Conservation (phyloP, 352 stramenopile genomes). For the Phytopythium litorale region DNA sequence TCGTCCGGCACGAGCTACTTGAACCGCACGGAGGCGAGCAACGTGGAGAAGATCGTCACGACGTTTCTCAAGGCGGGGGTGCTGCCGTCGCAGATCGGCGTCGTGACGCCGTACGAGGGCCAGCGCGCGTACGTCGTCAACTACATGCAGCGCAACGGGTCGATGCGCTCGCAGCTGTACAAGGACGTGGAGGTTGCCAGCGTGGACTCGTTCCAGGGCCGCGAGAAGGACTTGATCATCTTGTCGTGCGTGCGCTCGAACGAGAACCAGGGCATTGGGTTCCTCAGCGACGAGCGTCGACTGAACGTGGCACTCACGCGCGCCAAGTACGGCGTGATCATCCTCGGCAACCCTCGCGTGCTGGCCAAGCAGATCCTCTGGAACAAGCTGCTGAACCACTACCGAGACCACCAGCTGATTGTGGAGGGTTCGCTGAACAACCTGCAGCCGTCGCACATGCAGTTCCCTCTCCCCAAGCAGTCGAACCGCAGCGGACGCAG, state of each 20-base stretch:
- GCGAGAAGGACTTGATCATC: constrained; percentile 99
- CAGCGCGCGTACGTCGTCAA: constrained; percentile 98
- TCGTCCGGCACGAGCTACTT: constrained; percentile 97
- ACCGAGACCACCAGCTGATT: constrained; percentile 94
- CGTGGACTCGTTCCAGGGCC: constrained; percentile 99
- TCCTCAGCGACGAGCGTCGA: constrained; percentile 96
- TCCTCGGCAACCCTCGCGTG: constrained; percentile 97
- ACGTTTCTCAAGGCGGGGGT: constrained; percentile 94
- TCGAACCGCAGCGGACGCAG: constrained; percentile 27
- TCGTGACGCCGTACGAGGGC: constrained; percentile 98
- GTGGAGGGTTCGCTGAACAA: constrained; percentile 97
- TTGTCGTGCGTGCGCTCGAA: constrained; percentile 98
- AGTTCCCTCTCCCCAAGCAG: constrained; percentile 86
- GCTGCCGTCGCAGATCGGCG: constrained; percentile 90
- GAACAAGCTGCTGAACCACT: constrained; percentile 96
- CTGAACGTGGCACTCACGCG: constrained; percentile 99
- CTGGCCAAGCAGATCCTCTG: constrained; percentile 97
- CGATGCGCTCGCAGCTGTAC: constrained; percentile 93
- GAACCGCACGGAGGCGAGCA: constrained; percentile 97
- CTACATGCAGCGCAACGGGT: constrained; percentile 96
- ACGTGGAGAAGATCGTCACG: constrained; percentile 98
- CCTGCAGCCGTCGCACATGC: constrained; percentile 96
- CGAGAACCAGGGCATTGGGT: constrained; percentile 98
- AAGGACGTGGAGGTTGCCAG: constrained; percentile 98
- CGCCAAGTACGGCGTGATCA: constrained; percentile 97